Percentiles rank a stretch among this genome's conserved stretches.
These are phyloP conservation scores for Leccinum boreale DNA, from an alignment of 768 basidiomycete genomes.

Conservation along the genomic window DNA sequence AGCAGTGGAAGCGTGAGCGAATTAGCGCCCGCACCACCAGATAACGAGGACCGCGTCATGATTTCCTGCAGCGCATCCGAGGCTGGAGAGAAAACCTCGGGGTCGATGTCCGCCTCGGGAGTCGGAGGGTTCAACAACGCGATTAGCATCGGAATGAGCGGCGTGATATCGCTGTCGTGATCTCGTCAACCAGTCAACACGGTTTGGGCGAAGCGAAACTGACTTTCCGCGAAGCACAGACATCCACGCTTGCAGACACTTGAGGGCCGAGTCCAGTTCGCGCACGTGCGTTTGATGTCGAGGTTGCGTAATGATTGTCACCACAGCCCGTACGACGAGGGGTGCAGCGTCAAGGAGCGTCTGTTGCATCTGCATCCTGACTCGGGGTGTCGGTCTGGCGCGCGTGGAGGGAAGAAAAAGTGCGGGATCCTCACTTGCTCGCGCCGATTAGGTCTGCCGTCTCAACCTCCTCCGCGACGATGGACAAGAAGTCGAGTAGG, in stretches of 20 bases:
- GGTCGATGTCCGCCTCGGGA: conserved; percentile 37
- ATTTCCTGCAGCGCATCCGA: conserved; percentile 78
- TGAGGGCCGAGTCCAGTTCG: conserved; percentile 68
- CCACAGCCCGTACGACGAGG: conserved; percentile 69
- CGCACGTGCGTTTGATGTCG: conserved; percentile 26
- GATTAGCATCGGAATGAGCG: conserved; percentile 64
- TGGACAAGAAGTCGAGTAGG: conserved; percentile 73
- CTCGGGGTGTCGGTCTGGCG: conserved; percentile 6
- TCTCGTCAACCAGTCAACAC: neutral
- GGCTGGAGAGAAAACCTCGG: conserved; percentile 56
- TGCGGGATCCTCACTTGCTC: conserved; percentile 55
- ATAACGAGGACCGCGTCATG: conserved; percentile 67
- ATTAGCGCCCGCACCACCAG: conserved; percentile 63
- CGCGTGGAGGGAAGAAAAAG: neutral
- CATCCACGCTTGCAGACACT: conserved; percentile 85
- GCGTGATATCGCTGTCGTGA: conserved; percentile 57
- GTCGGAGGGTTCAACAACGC: conserved; percentile 36
- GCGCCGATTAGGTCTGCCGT: conserved; percentile 71
- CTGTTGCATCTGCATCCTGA: conserved; percentile 60
- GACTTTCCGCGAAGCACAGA: conserved; percentile 64
- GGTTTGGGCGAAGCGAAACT: conserved; percentile 17
- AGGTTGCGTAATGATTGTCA: conserved; percentile 47
- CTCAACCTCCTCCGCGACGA: conserved; percentile 80
- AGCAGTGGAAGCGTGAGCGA: conserved; percentile 83
- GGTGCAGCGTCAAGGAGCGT: conserved; percentile 65